Percentiles rank a stretch among this genome's conserved stretches.
These are phyloP conservation scores for Aspergillus unguis DNA, from an alignment of 2,329 filamentous ascomycete genomes.

Conservation along the genomic window DNA sequence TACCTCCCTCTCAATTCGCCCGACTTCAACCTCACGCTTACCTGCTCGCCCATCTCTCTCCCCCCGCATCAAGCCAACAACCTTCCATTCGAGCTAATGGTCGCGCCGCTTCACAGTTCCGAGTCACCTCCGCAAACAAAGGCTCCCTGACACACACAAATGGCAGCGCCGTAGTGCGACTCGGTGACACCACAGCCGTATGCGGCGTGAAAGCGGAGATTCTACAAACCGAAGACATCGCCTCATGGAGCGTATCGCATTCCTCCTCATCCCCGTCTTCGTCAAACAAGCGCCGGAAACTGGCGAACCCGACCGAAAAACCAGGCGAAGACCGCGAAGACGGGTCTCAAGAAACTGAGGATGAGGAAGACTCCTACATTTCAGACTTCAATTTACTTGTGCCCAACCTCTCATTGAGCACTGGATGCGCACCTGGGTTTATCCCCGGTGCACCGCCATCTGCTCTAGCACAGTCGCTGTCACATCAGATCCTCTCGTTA, in stretches of 20 bases:
- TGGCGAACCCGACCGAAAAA: constrained; percentile 20
- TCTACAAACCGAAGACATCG: constrained; percentile 69
- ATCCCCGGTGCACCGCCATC: constrained; percentile 80
- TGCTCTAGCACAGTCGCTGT: constrained; percentile 77
- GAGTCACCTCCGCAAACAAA: constrained; percentile 72
- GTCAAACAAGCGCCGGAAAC: constrained; percentile 31
- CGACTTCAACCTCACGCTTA: constrained; percentile 86
- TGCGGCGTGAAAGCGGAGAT: constrained; percentile 89
- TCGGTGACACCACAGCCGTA: constrained; percentile 90
- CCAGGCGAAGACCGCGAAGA: constrained; percentile 34
- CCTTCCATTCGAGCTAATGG: constrained; percentile 75
- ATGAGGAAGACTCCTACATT: constrained; percentile 47
- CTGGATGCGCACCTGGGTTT: constrained; percentile 81
- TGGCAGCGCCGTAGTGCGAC: constrained; percentile 81
- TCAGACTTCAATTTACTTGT: constrained; percentile 67
- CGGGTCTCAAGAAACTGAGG: constrained; percentile 34
- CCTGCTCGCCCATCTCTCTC: constrained; percentile 81
- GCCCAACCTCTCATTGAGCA: constrained; percentile 88
- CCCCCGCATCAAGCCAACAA: constrained; percentile 47
- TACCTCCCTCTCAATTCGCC: constrained; percentile 68
- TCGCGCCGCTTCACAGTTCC: constrained; percentile 66
- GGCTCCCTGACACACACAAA: constrained; percentile 84
- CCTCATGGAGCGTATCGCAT: constrained; percentile 46
- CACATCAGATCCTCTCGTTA: constrained; percentile 72
- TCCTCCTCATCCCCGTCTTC: constrained; percentile 35